Base-by-base conservation (phyloP, 2,329 filamentous ascomycete species). In the Aureobasidium namibiae region DNA sequence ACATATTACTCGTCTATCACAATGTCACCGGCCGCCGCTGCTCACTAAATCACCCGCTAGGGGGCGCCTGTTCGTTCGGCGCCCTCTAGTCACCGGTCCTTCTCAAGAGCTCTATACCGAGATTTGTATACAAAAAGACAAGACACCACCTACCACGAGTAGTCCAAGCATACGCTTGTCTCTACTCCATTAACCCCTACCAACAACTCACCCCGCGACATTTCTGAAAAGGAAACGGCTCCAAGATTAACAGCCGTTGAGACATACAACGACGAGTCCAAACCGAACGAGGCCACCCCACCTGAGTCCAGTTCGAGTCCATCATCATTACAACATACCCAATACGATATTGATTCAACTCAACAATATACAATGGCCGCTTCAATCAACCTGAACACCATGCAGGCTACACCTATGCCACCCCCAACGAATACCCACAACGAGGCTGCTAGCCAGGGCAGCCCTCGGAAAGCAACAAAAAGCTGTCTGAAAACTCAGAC, bases 21-120 rank as follows among this genome's bases (percentile, higher is more conserved):
- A 48, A 72, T 72, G 69, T 67, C 67, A 61, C 67, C 65, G 65
- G 67, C 69, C 60, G 61, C 68, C 68, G 63, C 62, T 67, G 68
- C 62, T 67, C 67, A 65, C 69, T 72, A 72, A 67, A 67, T 63
- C 56, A 63, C 67, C 67, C 67, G 66, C 69, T 69, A 67, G 67
- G 64, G 63, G 62, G 44, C 54, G 61, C 62, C 64, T 65, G 63
- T 62, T 62, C 44, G 65, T 63, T 65, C 62, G 61, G 63, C 60
- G 61, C 60, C 63, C 65, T 67, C 65, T 68, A 67, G 67, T 66
- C 54, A 52, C 64, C 66, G 67, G 57, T 59, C 57, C 57, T 36
- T 50, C 46, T 69, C 64, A 64, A 57, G 56, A 58, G 45, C 63
- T 67, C 66, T 67, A n/a, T 67, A 65, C 65, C 65, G 67, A 69